A percentile compares a stretch with the other conserved stretches of the same genome.
Evolutionary conservation across 306 rosid species (phyloP).

Genomic region (Notholithocarpus densiflorus): DNA sequence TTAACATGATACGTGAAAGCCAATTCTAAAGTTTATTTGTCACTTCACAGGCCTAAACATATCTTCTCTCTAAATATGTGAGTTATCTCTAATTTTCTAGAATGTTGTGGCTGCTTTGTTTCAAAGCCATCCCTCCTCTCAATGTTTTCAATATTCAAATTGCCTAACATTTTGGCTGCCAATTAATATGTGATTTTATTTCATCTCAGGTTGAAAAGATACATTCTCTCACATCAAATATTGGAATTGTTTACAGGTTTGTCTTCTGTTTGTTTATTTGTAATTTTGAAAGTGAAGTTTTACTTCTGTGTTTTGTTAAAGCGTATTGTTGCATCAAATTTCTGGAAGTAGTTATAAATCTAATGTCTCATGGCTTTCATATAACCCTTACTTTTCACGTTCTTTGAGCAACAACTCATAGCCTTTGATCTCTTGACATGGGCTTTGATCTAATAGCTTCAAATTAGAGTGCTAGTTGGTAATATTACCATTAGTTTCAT

Average conservation of each 20-base stretch:
- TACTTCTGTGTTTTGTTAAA: background rate
- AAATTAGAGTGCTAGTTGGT: background rate
- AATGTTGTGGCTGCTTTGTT: background rate
- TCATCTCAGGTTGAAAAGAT: constrained; percentile 69
- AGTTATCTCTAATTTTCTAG: background rate
- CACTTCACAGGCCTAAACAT: background rate
- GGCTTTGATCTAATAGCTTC: background rate
- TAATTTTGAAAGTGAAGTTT: constrained; percentile 8
- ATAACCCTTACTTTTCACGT: background rate
- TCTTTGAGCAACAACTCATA: background rate
- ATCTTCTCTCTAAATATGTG: background rate
- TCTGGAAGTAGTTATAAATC: background rate
- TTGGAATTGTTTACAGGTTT: constrained; percentile 95
- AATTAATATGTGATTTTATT: background rate
- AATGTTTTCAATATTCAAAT: background rate
- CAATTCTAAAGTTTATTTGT: background rate
- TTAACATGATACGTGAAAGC: background rate
- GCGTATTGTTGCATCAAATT: background rate
- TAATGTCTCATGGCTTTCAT: background rate
- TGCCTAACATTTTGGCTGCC: background rate
- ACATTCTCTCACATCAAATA: constrained; percentile 80
- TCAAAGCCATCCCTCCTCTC: background rate
- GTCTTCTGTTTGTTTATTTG: constrained; percentile 8
- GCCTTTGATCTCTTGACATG: background rate
- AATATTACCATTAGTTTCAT: too few species aligned